Evolutionary conservation across 2,329 filamentous ascomycete species (phyloP).

Genomic region (Zymoseptoria crescenta): DNA sequence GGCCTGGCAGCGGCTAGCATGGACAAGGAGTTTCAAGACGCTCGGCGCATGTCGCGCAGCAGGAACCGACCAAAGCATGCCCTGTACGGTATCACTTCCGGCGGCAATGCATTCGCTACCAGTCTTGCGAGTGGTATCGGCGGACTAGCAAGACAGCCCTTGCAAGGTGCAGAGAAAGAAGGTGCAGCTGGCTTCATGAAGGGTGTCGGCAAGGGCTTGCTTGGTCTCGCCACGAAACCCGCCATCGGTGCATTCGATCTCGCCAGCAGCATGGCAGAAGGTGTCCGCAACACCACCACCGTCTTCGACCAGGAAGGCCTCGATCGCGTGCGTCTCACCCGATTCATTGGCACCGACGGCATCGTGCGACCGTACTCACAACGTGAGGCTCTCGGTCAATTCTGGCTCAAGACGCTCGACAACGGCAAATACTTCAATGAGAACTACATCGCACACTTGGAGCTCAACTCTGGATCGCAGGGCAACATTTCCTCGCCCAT

Average conservation of each 20-base stretch:
- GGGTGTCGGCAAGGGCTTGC: slow-evolving; percentile 87
- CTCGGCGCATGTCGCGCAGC: slow-evolving; percentile 83
- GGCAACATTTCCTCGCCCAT: slow-evolving; percentile 40
- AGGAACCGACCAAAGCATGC: slow-evolving; percentile 96
- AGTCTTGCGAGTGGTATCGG: slow-evolving; percentile 91
- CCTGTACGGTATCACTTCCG: slow-evolving; percentile 88
- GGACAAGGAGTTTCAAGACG: slow-evolving; percentile 97
- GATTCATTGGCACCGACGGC: slow-evolving; percentile 86
- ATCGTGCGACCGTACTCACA: slow-evolving; percentile 92
- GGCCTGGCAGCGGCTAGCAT: slow-evolving; percentile 89
- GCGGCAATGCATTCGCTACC: slow-evolving; percentile 88
- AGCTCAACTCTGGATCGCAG: slow-evolving; percentile 63
- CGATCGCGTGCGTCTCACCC: slow-evolving; percentile 85
- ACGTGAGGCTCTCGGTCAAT: slow-evolving; percentile 91
- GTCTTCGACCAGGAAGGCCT: slow-evolving; percentile 94
- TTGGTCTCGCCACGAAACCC: slow-evolving; percentile 93
- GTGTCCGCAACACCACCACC: slow-evolving; percentile 96
- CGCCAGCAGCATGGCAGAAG: slow-evolving; percentile 92
- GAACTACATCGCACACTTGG: slow-evolving; percentile 91
- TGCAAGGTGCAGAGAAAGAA: slow-evolving; percentile 94
- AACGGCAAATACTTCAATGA: slow-evolving; percentile 98
- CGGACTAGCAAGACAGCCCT: slow-evolving; percentile 82
- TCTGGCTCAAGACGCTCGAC: slow-evolving; percentile 97
- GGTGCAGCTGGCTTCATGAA: slow-evolving; percentile 93
- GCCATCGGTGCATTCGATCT: slow-evolving; percentile 95